phyloP scores from a whole-genome alignment of 1,284 basidiomycete genomes.

The Sporisorium reilianum region DNA sequence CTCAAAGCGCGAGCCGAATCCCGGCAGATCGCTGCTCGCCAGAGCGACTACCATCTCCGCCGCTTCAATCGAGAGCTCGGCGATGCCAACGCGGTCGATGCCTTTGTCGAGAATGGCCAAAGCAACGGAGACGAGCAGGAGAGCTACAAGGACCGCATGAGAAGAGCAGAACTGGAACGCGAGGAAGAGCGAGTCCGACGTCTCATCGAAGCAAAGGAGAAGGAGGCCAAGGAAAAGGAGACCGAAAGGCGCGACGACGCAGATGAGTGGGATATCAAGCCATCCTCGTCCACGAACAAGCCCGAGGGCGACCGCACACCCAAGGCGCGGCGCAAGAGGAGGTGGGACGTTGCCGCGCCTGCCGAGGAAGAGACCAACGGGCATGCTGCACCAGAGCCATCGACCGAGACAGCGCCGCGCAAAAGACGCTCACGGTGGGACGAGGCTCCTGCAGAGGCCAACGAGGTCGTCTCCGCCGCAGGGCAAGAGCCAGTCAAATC shows the following conservation, averaged over 20 bases:
- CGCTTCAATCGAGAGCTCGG: conserved; percentile 75
- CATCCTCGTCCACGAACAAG: conserved; percentile 7
- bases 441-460: conserved; percentile 74
- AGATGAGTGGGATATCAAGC: conserved; percentile 69
- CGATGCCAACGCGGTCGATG: conserved; percentile 51
- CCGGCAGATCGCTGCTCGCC: conserved; percentile 91
- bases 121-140: conserved; percentile 75
- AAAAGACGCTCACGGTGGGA: conserved; percentile 95
- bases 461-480: conserved; percentile 73
- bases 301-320: conserved; percentile 70
- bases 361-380: conserved; percentile 67
- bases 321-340: conserved; percentile 81
- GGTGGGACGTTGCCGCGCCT: conserved; percentile 84
- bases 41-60: conserved; percentile 94
- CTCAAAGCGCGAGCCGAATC: conserved; percentile 91
- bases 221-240: conserved; percentile 77
- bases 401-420: conserved; percentile 74
- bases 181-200: conserved; percentile 88
- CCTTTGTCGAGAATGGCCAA: conserved; percentile 73
- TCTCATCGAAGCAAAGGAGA: conserved; percentile 85
- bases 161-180: conserved; percentile 87
- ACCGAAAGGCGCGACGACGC: not conserved
- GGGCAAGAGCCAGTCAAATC: conserved; percentile 74
- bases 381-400: conserved; percentile 1
- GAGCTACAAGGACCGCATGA: conserved; percentile 96